A percentile compares a stretch with the other conserved stretches of the same genome.
Conservation (phyloP, 1,284 basidiomycete genomes). For the Rhodofomes roseus region DNA sequence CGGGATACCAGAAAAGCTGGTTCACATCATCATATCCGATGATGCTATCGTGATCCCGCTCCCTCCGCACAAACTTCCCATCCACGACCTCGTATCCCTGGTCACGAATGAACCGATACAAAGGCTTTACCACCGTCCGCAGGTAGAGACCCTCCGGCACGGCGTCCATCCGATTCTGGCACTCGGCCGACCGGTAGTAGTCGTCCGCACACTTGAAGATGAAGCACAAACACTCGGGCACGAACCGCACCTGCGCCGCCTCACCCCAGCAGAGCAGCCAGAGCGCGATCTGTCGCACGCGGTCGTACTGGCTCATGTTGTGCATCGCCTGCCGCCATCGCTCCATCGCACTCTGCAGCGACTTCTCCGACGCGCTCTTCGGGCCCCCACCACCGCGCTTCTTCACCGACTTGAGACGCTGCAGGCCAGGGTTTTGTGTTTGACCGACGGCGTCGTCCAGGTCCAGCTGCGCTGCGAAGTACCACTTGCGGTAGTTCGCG, state of each 20-base stretch:
- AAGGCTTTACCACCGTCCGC: conserved; percentile 86
- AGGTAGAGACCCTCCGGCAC: conserved; percentile 96
- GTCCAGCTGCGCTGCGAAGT: conserved; percentile 98
- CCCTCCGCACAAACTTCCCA: conserved; percentile 91
- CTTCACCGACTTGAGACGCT: conserved; percentile 72
- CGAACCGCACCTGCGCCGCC: conserved; percentile 97
- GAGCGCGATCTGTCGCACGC: conserved; percentile 93
- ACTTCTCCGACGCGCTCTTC: conserved; percentile 81
- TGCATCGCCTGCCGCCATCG: conserved; percentile 99
- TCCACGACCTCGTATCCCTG: conserved; percentile 98
- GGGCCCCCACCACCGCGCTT: conserved; percentile 46
- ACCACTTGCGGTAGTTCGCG: conserved; percentile 98
- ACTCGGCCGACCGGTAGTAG: conserved; percentile 99
- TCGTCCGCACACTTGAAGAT: conserved; percentile 99
- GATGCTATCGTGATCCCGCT: conserved; percentile 91
- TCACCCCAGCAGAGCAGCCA: conserved; percentile 98
- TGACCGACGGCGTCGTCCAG: conserved; percentile 97
- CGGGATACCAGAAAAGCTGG: conserved; percentile 99
- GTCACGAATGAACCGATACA: conserved; percentile 98
- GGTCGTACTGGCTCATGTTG: conserved; percentile 98
- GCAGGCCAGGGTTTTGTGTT: conserved; percentile 87
- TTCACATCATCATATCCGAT: conserved; percentile 99
- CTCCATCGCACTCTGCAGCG: conserved; percentile 82
- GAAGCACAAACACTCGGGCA: conserved; percentile 96
- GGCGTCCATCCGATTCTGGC: conserved; percentile 90